phyloP scores from a whole-genome alignment of 495 filamentous ascomycete genomes.

The Podospora fimiseda region DNA sequence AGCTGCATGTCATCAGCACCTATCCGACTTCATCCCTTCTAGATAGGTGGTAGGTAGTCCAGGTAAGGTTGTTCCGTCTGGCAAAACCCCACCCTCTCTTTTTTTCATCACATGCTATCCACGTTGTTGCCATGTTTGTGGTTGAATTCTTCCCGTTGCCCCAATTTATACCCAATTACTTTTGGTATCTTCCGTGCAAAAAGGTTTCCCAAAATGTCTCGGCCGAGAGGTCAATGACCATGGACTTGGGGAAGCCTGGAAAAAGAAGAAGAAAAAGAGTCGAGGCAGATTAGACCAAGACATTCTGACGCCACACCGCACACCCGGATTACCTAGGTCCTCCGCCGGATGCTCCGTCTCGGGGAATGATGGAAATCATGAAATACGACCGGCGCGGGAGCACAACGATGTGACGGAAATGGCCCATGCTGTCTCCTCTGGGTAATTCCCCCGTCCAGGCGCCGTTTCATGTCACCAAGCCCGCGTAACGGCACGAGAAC shows the following conservation, averaged over 20 bases:
- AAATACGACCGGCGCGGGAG: not conserved
- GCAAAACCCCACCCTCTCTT: not conserved
- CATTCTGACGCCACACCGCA: not conserved
- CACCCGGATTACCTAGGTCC: not conserved
- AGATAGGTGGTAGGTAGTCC: not conserved
- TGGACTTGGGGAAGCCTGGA: no score
- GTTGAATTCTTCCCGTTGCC: no score
- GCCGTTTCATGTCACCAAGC: not conserved
- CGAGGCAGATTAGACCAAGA: not conserved
- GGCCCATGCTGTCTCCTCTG: not conserved
- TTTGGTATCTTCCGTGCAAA: no score
- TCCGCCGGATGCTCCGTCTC: not conserved
- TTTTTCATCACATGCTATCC: not conserved
- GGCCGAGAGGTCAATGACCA: not conserved
- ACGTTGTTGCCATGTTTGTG: not conserved
- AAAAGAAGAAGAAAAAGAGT: no score
- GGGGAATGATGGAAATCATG: not conserved
- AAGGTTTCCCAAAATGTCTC: not conserved
- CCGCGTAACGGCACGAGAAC: not conserved
- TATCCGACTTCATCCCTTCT: not conserved
- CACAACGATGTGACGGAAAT: not conserved
- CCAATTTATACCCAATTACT: no score
- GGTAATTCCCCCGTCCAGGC: not conserved
- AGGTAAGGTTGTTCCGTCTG: not conserved
- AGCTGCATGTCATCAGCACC: not conserved